Evolutionary conservation across 139 green algal species (phyloP), one percentile per base, ranked within the genome.

Genomic region (Deuterostichococcus epilithicus): DNA sequence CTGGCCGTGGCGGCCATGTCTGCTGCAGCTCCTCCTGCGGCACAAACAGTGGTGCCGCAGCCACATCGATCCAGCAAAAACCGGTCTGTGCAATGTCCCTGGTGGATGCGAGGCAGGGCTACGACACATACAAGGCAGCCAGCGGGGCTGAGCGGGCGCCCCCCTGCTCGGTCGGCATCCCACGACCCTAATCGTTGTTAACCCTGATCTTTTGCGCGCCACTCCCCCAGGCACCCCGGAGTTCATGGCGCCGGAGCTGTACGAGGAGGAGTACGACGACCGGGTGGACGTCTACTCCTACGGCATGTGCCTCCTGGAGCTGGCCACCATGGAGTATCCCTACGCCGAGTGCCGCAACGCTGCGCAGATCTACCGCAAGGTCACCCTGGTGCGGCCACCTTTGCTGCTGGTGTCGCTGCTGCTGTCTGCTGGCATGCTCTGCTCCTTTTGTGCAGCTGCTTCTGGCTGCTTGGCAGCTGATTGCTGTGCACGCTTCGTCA

Each of bases 171-270:
- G n/a, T n/a, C n/a, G n/a, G n/a, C n/a, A n/a, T n/a, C n/a, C n/a
- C n/a, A n/a, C n/a, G n/a, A n/a, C n/a, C n/a, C n/a, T n/a, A n/a
- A n/a, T n/a, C n/a, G n/a, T n/a, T n/a, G n/a, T n/a, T n/a, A n/a
- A n/a, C n/a, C n/a, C n/a, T n/a, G n/a, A n/a, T n/a, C n/a, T n/a
- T n/a, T n/a, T n/a, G n/a, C n/a, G n/a, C n/a, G n/a, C n/a, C n/a
- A 22, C 47, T 26, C 26, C 13, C 72, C 52, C 81, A 88, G 85
- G 94, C 72, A 97, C 94, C 8, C 94, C 94, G 33, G 92, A 99
- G 84, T 99, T 99, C 88, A 99, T 99, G 95, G 96, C 96, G 6
- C 96, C 92, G 20, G 96, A 99, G 90, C 91, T 99, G 80, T 99
- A 99, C 63, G 95, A 99, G 74, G 96, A 99, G 86, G 91, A 98